Base-by-base conservation (phyloP, 257 asterid genomes). In the Petunia axillaris region DNA sequence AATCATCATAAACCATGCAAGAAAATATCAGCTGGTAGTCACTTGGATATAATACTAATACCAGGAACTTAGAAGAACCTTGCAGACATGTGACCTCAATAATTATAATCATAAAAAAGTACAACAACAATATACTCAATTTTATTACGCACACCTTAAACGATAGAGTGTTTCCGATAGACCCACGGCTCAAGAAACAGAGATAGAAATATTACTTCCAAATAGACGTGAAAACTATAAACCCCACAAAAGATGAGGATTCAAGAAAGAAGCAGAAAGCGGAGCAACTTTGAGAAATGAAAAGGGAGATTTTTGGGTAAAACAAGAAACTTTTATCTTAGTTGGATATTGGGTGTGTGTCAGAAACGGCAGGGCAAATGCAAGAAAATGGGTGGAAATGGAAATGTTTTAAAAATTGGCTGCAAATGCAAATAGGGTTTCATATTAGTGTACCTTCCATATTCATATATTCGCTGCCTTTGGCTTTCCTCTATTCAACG, bases 181-280 rank as follows among this genome's bases (percentile, higher is more conserved):
- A 25, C 25, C 25, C 25, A 25, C 25, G 25, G 25, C 25, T 25
- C 25, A 6, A n/a, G 25, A 14, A 13, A 16, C 5, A 8, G 54
- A 80, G 44, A 43, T 41, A 10, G 55, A 60, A n/a, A 4, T 2
- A 68, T 53, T 84, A 89, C 93, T 90, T 82, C 50, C 59, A 62
- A 82, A 62, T 62, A 62, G 66, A 62, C 66, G 66, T 8, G 35
- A 62, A 62, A 8, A 62, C 66, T 62, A 35, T 25, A 6, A 35
- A 62, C 6, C 60, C 66, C 41, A 35, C 66, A 62, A n/a, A 58
- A 16, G 16, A 58, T n/a, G 3, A 58, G 37, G 64, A 58, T 16
- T n/a, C 64, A n/a, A 60, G 66, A 62, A 35, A 62, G 14, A 25
- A 60, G 41, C 41, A 62, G 6, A 62, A 8, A 62, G 1, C 3